Evolutionary conservation across 495 filamentous ascomycete species (phyloP), one percentile per base, ranked within the genome.

Genomic region (Xylaria bambusicola): DNA sequence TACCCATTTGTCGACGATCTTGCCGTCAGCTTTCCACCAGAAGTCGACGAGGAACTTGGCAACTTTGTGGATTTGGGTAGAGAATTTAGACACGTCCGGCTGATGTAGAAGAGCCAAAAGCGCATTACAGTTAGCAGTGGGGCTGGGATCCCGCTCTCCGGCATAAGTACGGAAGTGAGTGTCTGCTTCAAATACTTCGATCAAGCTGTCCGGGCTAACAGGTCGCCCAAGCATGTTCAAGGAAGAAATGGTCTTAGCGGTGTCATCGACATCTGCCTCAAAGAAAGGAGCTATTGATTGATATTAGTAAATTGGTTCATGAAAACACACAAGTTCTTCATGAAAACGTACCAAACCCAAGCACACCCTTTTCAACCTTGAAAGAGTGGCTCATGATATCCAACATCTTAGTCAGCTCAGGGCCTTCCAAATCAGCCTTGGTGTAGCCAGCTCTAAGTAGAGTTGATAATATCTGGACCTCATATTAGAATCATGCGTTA

Each of bases 221-320:
- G 45, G 50, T 20, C 49, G 48, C 10, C 71, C 66, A 7, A 77
- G 64, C 36, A 75, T 55, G 31, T 55, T 66, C 0, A 78, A 64
- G 6, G 64, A 49, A 35, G 67, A 65, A 23, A 78, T 71, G 9
- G 73, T 66, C 51, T 75, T 78, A 1, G 77, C 77, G 7, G 77
- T 82, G 47, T 80, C 78, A 66, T 81, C 79, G 17, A 76, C 79
- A 66, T 82, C 79, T 6, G 76, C 56, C 26, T 73, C 64, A 4
- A 75, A 67, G 12, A 62, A 69, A 18, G 74, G 61, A 6, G 70
- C 60, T 62, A 50, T 65, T n/a, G 27, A 38, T 52, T 18, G 55
- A 1, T 45, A 10, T 59, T 52, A 59, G 56, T 45, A 18, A 52
- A 7, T 24, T 29, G 18, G 6, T 6, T 8, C 18, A 7, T 33